phyloP scores from a whole-genome alignment of 768 basidiomycete species.

The Amanita thiersii region DNA sequence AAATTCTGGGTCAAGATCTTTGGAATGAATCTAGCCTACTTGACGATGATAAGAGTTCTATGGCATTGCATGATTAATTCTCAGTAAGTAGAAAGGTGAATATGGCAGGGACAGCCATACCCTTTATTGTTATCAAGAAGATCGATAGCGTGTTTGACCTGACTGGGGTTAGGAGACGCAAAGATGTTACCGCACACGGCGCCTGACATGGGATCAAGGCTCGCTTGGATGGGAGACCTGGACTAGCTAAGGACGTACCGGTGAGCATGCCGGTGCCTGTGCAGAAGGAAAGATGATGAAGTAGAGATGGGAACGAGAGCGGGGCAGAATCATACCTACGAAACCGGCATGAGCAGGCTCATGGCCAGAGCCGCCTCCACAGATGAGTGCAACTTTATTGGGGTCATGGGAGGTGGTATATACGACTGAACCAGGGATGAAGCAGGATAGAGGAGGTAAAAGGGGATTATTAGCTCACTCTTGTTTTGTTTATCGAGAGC shows the following conservation, averaged over 20 bases:
- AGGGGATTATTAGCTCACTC: constrained; percentile 32
- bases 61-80: constrained; percentile 1
- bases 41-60: constrained; percentile 78
- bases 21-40: constrained; percentile 32
- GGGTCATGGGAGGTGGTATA: constrained; percentile 48
- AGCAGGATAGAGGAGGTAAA: constrained; percentile 7
- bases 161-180: constrained; percentile 81
- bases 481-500: constrained; percentile 64
- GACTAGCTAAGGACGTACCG: constrained; percentile 28
- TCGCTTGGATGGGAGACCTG: background rate
- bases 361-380: constrained; percentile 84
- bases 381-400: constrained; percentile 68
- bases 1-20: background rate
- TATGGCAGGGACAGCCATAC: constrained; percentile 25
- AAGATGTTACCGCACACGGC: constrained; percentile 88
- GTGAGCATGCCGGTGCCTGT: constrained; percentile 72
- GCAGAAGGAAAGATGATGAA: background rate
- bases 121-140: constrained; percentile 66
- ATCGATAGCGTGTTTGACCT: constrained; percentile 77
- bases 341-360: constrained; percentile 88
- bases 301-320: background rate
- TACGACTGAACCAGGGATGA: constrained; percentile 40
- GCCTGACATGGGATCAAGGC: constrained; percentile 18
- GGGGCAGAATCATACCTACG: constrained; percentile 50
- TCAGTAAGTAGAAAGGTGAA: background rate